Evolutionary conservation across 306 rosid species (phyloP).

Genomic region (Prosopis cineraria): DNA sequence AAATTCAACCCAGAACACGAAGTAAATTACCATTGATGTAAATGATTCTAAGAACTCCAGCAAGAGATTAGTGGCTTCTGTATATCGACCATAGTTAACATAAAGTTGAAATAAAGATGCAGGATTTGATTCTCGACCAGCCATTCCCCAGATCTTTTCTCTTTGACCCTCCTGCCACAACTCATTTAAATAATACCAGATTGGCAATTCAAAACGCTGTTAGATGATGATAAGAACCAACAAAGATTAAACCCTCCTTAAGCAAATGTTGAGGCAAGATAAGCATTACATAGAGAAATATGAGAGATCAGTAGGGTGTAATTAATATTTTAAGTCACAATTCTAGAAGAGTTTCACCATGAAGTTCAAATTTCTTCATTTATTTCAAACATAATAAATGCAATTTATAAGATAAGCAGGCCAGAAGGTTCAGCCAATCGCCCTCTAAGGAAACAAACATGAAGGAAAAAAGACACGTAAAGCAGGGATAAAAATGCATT

Average conservation of each 20-base stretch:
- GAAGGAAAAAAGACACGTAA: neutral
- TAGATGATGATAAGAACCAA: slow-evolving; percentile 5
- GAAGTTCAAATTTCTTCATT: neutral
- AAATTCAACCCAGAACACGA: slow-evolving; percentile 21
- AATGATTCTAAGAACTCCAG: slow-evolving; percentile 70
- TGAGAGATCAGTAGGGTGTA: neutral
- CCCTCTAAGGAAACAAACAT: neutral
- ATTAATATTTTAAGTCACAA: neutral
- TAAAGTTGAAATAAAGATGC: slow-evolving; percentile 82
- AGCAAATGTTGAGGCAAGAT: neutral
- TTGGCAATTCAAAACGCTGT: slow-evolving; percentile 3
- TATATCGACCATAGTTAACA: slow-evolving; percentile 82
- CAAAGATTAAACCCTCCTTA: neutral
- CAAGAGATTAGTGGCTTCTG: slow-evolving; percentile 87
- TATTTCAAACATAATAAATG: neutral
- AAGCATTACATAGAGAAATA: slow-evolving; percentile 6
- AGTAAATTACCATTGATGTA: slow-evolving; percentile 68
- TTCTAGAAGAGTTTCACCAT: neutral
- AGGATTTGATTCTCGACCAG: slow-evolving; percentile 80
- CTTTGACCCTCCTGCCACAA: slow-evolving; percentile 69
- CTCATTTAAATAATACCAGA: slow-evolving; percentile 34
- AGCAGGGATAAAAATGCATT: neutral
- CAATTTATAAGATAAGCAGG: neutral
- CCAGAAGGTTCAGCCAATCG: neutral
- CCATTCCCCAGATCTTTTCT: slow-evolving; percentile 74